These are phyloP conservation scores for Yamadazyma dushanensis DNA, from an alignment of 1,139 yeast species.

Conservation along the genomic window DNA sequence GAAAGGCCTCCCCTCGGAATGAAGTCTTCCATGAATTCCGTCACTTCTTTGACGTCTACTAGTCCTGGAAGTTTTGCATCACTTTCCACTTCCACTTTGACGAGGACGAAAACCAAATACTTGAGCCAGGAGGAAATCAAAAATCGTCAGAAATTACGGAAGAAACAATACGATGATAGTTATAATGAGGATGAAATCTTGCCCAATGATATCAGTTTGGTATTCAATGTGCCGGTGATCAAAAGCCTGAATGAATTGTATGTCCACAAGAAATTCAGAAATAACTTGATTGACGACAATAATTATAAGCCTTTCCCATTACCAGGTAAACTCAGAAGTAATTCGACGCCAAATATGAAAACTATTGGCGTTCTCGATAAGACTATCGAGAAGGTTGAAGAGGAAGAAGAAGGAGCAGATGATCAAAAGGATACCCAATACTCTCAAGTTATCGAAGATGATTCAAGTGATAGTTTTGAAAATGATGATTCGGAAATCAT, in stretches of 20 bases:
- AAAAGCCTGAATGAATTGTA: constrained; percentile 38
- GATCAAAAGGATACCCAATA: constrained; percentile 5
- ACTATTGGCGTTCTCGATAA: constrained; percentile 6
- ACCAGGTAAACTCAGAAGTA: constrained; percentile 31
- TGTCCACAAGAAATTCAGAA: constrained; percentile 22
- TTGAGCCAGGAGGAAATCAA: constrained; percentile 38
- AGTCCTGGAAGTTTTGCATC: constrained; percentile 1
- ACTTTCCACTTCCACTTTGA: constrained; percentile 18
- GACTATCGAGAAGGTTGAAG: constrained; percentile 7
- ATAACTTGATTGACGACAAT: constrained; percentile 29
- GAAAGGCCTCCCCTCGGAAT: not conserved
- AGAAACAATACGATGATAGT: constrained; percentile 44
- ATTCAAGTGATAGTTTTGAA: constrained; percentile 18
- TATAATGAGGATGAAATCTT: constrained; percentile 45
- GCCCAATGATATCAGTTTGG: constrained; percentile 39
- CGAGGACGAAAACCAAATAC: constrained; percentile 38
- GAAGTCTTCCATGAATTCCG: constrained; percentile 2
- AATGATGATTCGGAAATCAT: constrained; percentile 36
- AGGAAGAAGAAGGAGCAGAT: constrained; percentile 10
- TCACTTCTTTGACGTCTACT: constrained; percentile 3
- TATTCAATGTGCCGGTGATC: constrained; percentile 48
- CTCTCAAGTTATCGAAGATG: constrained; percentile 12
- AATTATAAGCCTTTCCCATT: constrained; percentile 39
- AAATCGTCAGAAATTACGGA: constrained; percentile 39
- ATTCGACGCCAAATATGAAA: constrained; percentile 17